A percentile compares a stretch with the other conserved stretches of the same genome.
Conservation (phyloP, 441 rosid genomes). For the Metrosideros polymorpha region DNA sequence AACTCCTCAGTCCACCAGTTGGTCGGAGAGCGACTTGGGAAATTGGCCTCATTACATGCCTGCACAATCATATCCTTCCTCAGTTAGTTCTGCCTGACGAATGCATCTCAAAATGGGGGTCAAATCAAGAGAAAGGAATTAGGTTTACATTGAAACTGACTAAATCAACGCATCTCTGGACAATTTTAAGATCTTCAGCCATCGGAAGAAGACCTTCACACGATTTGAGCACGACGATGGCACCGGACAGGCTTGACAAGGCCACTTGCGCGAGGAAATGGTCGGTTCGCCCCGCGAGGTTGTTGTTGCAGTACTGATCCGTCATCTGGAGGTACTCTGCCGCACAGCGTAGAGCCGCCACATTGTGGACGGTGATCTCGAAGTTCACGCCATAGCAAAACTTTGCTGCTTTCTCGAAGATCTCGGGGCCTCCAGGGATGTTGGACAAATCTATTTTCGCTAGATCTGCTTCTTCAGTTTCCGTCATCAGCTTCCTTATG, state of each 20-base stretch:
- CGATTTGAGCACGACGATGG: conserved; percentile 67
- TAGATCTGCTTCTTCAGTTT: conserved; percentile 50
- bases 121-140: neutral
- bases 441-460: conserved; percentile 50
- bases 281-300: conserved; percentile 71
- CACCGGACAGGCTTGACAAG: conserved; percentile 66
- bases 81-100: neutral
- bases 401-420: conserved; percentile 73
- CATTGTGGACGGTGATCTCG: conserved; percentile 79
- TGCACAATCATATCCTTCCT: conserved; percentile 1
- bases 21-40: conserved; percentile 76
- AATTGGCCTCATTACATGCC: conserved; percentile 71
- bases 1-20: conserved; percentile 97
- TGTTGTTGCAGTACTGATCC: conserved; percentile 49
- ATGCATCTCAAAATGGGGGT: neutral
- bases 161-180: conserved; percentile 57
- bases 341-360: conserved; percentile 75
- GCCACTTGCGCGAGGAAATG: conserved; percentile 83
- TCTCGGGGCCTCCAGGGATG: conserved; percentile 84
- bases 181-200: conserved; percentile 58
- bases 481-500: conserved; percentile 66
- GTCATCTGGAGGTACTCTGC: conserved; percentile 84
- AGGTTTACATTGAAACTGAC: conserved; percentile 40
- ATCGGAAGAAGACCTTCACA: conserved; percentile 69
- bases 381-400: conserved; percentile 88